phyloP scores from a whole-genome alignment of 768 basidiomycete species.

The Agrocybe pediades region DNA sequence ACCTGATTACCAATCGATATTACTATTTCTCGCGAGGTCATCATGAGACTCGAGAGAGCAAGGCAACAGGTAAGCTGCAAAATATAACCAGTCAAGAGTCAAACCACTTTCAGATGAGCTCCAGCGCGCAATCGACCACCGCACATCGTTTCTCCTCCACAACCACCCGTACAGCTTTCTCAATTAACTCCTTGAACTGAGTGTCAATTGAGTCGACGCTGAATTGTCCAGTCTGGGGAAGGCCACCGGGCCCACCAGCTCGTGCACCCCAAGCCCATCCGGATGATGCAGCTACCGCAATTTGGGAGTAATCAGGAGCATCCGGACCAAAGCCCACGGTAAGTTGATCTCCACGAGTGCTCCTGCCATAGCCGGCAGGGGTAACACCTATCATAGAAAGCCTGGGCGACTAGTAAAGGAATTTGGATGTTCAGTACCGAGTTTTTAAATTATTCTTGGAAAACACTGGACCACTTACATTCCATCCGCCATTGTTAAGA shows the following conservation, averaged over 20 bases:
- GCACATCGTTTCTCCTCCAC: conserved; percentile 61
- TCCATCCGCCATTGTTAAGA: conserved; percentile 75
- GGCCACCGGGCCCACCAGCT: conserved; percentile 23
- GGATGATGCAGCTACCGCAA: conserved; percentile 67
- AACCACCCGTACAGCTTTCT: conserved; percentile 58
- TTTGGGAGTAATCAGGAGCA: conserved; percentile 58
- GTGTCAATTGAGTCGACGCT: conserved; percentile 11
- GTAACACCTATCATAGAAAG: conserved; percentile 67
- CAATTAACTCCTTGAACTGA: conserved; percentile 28
- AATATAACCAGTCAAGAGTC: no score
- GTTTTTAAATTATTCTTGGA: background rate
- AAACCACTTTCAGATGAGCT: conserved; percentile 32
- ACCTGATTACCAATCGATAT: no score
- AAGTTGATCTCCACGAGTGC: conserved; percentile 46
- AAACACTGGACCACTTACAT: conserved; percentile 30
- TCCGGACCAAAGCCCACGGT: conserved; percentile 67
- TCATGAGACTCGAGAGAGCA: no score
- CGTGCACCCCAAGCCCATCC: conserved; percentile 65
- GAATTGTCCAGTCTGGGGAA: background rate
- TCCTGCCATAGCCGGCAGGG: conserved; percentile 56
- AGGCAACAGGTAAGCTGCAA: no score
- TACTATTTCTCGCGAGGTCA: no score
- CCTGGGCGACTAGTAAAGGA: conserved; percentile 49
- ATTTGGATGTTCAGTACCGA: background rate
- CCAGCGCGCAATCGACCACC: conserved; percentile 62